These are phyloP conservation scores for Corymbia calophylla DNA, from an alignment of 441 rosid genomes.

Conservation along the genomic window DNA sequence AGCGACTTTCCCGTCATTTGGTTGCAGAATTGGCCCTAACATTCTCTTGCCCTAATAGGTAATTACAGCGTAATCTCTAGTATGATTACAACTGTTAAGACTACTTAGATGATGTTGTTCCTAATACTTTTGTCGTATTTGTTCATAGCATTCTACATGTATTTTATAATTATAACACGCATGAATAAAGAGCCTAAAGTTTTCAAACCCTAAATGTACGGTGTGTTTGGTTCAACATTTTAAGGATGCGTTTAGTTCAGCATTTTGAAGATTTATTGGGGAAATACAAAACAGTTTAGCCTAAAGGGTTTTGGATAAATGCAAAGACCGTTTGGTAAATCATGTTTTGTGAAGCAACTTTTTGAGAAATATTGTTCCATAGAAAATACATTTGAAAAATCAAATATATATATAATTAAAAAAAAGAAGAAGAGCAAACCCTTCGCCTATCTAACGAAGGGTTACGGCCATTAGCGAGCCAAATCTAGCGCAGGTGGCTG, in stretches of 20 bases:
- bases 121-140: no score
- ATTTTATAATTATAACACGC: not conserved
- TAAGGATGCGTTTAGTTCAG: rapidly evolving
- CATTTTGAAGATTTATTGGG: rapidly evolving
- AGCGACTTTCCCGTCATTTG: not conserved
- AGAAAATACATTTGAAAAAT: no score
- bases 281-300: not conserved
- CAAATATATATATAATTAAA: no score
- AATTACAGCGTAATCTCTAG: not conserved
- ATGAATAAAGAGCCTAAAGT: not conserved
- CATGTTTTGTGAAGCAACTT: no score
- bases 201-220: not conserved
- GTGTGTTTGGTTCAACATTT: rapidly evolving
- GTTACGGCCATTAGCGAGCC: no score
- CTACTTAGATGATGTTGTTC: not conserved
- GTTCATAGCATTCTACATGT: no score
- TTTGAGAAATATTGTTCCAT: no score
- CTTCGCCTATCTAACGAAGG: no score
- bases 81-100: rapidly evolving
- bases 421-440: no score
- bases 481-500: no score
- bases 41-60: not conserved
- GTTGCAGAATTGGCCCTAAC: not conserved
- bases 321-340: no score
- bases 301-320: rapidly evolving